phyloP scores from a whole-genome alignment of 495 filamentous ascomycete genomes.

The Penicillium maclennaniae region DNA sequence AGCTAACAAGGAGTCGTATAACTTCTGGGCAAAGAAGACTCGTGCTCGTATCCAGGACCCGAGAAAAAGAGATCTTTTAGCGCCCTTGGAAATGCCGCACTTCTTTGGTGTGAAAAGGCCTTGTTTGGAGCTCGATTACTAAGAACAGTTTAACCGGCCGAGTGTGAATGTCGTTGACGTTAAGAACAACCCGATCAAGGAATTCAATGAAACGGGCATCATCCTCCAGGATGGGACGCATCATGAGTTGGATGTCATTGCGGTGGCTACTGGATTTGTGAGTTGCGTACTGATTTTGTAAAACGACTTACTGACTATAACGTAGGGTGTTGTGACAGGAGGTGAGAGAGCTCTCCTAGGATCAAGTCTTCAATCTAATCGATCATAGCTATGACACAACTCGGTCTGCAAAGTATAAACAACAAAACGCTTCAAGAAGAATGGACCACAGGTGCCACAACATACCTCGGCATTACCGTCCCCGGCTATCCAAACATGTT shows the following conservation, averaged over 20 bases:
- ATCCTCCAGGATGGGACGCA: background rate
- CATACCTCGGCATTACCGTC: constrained; percentile 47
- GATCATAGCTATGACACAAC: constrained; percentile 43
- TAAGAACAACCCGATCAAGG: constrained; percentile 44
- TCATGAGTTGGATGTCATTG: constrained; percentile 37
- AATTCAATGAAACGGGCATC: constrained; percentile 43
- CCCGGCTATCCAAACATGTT: constrained; percentile 53
- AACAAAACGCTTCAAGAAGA: constrained; percentile 27
- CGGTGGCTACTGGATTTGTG: constrained; percentile 51
- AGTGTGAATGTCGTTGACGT: constrained; percentile 56
- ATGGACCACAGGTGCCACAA: constrained; percentile 41
- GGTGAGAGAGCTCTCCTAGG: too few species aligned
- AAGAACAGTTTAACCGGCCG: constrained; percentile 53
- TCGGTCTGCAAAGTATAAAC: constrained; percentile 40
- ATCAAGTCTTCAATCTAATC: background rate
- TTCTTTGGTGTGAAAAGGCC: constrained; percentile 54
- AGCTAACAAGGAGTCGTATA: constrained; percentile 49
- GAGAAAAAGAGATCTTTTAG: constrained; percentile 45
- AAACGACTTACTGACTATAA: too few species aligned
- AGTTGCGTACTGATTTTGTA: constrained; percentile 24
- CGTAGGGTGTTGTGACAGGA: too few species aligned
- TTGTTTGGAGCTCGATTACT: constrained; percentile 52
- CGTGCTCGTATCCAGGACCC: constrained; percentile 50
- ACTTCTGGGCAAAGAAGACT: constrained; percentile 55
- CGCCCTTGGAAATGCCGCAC: constrained; percentile 48